These are phyloP conservation scores for Sclerotinia sclerotiorum DNA, from an alignment of 2,329 filamentous ascomycete species.

Conservation along the genomic window DNA sequence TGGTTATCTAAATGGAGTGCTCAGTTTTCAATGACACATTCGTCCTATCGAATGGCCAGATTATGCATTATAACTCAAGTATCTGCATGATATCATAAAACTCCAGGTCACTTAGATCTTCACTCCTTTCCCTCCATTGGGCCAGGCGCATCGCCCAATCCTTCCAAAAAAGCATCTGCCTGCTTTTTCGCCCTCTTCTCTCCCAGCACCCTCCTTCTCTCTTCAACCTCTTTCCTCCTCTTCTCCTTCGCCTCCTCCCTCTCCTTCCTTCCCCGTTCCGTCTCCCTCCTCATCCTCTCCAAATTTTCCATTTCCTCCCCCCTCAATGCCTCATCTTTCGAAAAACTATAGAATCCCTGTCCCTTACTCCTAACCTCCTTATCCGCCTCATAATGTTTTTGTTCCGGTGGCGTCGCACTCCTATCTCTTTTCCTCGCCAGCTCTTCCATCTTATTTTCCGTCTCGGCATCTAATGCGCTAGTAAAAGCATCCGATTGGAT, in stretches of 20 bases:
- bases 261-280: slow-evolving; percentile 51
- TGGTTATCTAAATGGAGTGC: background rate
- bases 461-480: slow-evolving; percentile 56
- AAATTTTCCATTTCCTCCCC: slow-evolving; percentile 69
- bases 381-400: slow-evolving; percentile 81
- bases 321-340: slow-evolving; percentile 66
- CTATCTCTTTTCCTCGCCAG: slow-evolving; percentile 77
- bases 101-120: no score
- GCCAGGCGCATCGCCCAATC: slow-evolving; percentile 45
- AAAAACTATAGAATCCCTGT: slow-evolving; percentile 89
- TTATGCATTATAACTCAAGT: background rate
- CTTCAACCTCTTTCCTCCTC: slow-evolving; percentile 63
- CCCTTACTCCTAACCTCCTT: slow-evolving; percentile 84
- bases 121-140: background rate
- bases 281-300: slow-evolving; percentile 68
- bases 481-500: slow-evolving; percentile 79
- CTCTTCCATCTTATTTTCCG: slow-evolving; percentile 69
- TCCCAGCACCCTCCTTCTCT: slow-evolving; percentile 45
- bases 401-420: slow-evolving; percentile 74
- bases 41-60: background rate
- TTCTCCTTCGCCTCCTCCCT: slow-evolving; percentile 57
- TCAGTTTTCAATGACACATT: background rate
- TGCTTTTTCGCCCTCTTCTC: slow-evolving; percentile 62
- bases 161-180: slow-evolving; percentile 71
- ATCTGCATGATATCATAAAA: background rate